Base-by-base conservation (phyloP, 345 rosid species). In the Lumnitzera racemosa region DNA sequence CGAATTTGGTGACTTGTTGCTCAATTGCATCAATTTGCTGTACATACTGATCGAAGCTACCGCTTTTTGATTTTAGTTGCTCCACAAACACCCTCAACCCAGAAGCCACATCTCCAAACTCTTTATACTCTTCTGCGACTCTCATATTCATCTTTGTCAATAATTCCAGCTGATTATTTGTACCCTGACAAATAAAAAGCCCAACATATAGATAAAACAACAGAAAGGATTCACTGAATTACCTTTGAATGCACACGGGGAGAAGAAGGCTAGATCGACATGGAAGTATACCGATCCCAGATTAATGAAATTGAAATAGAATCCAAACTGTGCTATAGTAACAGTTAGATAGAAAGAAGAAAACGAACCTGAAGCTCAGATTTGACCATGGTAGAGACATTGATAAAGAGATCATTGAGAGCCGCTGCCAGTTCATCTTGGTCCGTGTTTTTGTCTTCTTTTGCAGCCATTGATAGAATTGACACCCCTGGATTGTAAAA, bases 101-200 rank as follows among this genome's bases (percentile, higher is more conserved):
- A 0, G 90, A 72, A 14, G 90, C 89, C 61, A 94, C 88, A 57
- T 86, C 96, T 12, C 89, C 97, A 10, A 87, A 74, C 27, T 81
- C 89, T 8, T 74, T 61, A 70, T 84, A 94, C 74, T 94, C 96
- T 29, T 86, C 72, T 0, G 82, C 74, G 47, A 94, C 88, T 69
- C 79, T 88, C 59, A 57, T 46, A 55, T 94, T 88, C 99, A 90
- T 88, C 80, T 86, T 88, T 88, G 84, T 91, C 80, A 90, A 47
- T 2, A 94, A 79, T 66, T 88, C 92, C 58, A 90, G 62, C 24
- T 72, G 69, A 66, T 74, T 84, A 61, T 64, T 88, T 63, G 95
- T 81, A 54, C 96, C 95, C 91, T 94, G 24, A 5, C 43, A 5
- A 36, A 36, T 4, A 36, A 36, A 36, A 7, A 7, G 7, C 43